phyloP scores from a whole-genome alignment of 768 basidiomycete species.

The Lactifluus piperatus region DNA sequence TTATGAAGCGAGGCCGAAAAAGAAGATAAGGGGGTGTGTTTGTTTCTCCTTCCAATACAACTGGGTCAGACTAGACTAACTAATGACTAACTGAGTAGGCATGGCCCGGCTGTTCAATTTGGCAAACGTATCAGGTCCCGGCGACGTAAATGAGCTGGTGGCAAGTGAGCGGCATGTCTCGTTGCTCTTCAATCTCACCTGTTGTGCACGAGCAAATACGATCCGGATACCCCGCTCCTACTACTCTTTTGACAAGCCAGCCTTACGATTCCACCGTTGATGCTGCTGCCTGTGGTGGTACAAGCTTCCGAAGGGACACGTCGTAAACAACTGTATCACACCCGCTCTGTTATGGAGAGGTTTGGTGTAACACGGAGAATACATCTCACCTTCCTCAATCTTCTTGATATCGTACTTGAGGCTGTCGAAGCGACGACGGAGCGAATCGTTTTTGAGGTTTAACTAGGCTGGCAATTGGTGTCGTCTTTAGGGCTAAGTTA shows the following conservation, averaged over 20 bases:
- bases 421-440: conserved; percentile 71
- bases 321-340: conserved; percentile 65
- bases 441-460: conserved; percentile 71
- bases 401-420: conserved; percentile 85
- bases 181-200: neutral
- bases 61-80: neutral
- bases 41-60: conserved; percentile 1
- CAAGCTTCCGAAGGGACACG: conserved; percentile 66
- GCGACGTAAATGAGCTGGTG: conserved; percentile 12
- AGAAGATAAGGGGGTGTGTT: conserved; percentile 71
- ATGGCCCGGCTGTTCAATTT: conserved; percentile 66
- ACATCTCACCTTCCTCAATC: conserved; percentile 66
- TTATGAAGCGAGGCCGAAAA: conserved; percentile 58
- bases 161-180: neutral
- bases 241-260: neutral
- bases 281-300: conserved; percentile 22
- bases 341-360: conserved; percentile 2
- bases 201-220: neutral
- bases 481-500: neutral
- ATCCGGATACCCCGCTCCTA: neutral
- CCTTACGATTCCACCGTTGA: conserved; percentile 4
- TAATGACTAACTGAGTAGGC: conserved; percentile 32
- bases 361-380: neutral
- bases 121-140: conserved; percentile 67
- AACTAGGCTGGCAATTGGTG: conserved; percentile 35